Conservation (phyloP, 2,329 filamentous ascomycete species). For the Hypoxylon sp. region DNA sequence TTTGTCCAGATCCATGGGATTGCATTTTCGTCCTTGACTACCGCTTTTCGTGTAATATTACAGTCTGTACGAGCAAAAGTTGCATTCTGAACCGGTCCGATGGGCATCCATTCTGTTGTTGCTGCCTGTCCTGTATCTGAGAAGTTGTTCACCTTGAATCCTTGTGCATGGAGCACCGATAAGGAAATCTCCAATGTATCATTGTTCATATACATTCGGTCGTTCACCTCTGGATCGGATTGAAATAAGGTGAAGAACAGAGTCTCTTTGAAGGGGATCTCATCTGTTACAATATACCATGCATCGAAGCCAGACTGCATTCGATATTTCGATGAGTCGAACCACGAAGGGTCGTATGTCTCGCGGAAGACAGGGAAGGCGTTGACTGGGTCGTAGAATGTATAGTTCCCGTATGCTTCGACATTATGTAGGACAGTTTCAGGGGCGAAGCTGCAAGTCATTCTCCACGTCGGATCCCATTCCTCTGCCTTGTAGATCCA, state of each 20-base stretch:
- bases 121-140: not conserved
- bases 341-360: not conserved
- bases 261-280: not conserved
- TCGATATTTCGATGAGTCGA: not conserved
- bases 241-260: not conserved
- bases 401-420: not conserved
- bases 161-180: not conserved
- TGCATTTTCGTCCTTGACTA: not conserved
- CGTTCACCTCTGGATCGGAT: not conserved
- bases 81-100: not conserved
- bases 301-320: not conserved
- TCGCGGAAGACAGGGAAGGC: not conserved
- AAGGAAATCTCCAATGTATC: not conserved
- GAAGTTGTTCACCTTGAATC: not conserved
- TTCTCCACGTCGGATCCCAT: not conserved
- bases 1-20: not conserved
- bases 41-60: not conserved
- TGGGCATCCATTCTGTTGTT: not conserved
- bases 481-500: not conserved
- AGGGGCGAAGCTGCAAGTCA: not conserved
- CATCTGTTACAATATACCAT: not conserved
- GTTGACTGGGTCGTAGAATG: not conserved
- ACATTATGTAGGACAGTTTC: not conserved
- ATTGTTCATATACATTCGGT: not conserved
- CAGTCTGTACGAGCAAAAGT: not conserved